A percentile compares a stretch with the other conserved stretches of the same genome.
Evolutionary conservation across 1,139 yeast species (phyloP).

Genomic region (Hemisphaericaspora xylanilytica): DNA sequence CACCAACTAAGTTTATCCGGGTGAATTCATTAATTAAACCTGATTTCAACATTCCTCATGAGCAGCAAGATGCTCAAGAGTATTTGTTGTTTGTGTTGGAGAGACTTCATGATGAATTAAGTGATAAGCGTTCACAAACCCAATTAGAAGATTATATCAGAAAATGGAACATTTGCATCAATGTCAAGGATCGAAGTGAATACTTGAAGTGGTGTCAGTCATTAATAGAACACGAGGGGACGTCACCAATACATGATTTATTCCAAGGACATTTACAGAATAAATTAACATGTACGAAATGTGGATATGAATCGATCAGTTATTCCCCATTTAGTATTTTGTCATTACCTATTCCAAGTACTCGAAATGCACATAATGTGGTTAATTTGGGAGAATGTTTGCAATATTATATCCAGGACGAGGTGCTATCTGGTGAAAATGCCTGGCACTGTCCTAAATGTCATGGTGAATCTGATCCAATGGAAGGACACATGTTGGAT

Average conservation of each 20-base stretch:
- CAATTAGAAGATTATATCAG: slow-evolving; percentile 26
- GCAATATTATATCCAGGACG: slow-evolving; percentile 65
- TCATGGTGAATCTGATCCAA: slow-evolving; percentile 27
- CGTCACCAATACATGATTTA: slow-evolving; percentile 61
- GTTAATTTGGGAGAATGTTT: slow-evolving; percentile 61
- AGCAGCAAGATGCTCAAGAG: slow-evolving; percentile 81
- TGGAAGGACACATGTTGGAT: slow-evolving; percentile 23
- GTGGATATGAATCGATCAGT: slow-evolving; percentile 57
- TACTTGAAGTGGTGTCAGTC: slow-evolving; percentile 60
- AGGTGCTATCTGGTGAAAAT: slow-evolving; percentile 65
- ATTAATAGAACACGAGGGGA: slow-evolving; percentile 53
- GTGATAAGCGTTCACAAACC: slow-evolving; percentile 22
- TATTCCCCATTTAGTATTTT: slow-evolving; percentile 63
- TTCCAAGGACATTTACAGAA: slow-evolving; percentile 71
- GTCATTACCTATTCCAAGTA: slow-evolving; percentile 64
- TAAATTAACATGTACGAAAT: slow-evolving; percentile 57
- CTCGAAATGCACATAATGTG: slow-evolving; percentile 19
- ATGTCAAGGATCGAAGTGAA: slow-evolving; percentile 40
- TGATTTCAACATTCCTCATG: slow-evolving; percentile 63
- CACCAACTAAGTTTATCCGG: slow-evolving; percentile 62
- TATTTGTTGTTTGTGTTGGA: slow-evolving; percentile 65
- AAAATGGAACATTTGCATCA: slow-evolving; percentile 34
- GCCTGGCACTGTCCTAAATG: slow-evolving; percentile 81
- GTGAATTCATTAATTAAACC: slow-evolving; percentile 56
- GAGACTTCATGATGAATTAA: slow-evolving; percentile 65